Percentiles rank a stretch among this genome's conserved stretches.
These are phyloP conservation scores for Ophiocordyceps camponoti-leonardi DNA, from an alignment of 2,329 filamentous ascomycete genomes.

Conservation along the genomic window DNA sequence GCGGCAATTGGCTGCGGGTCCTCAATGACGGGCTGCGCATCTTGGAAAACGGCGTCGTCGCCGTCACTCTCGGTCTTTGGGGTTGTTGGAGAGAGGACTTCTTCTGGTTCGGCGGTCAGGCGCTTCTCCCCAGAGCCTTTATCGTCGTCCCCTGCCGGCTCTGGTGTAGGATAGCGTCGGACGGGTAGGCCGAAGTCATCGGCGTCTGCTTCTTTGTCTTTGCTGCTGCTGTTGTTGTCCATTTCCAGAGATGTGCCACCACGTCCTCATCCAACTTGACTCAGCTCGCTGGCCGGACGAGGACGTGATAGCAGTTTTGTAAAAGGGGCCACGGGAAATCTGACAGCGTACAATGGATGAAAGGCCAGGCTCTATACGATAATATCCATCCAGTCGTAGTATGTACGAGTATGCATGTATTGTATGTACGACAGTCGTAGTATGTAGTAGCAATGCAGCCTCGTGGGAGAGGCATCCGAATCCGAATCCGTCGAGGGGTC, in stretches of 20 bases:
- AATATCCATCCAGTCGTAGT: neutral
- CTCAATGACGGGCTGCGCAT: slow-evolving; percentile 14
- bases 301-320: slow-evolving; percentile 6
- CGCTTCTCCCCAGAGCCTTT: neutral
- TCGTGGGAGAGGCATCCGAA: neutral
- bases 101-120: neutral
- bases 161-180: slow-evolving; percentile 25
- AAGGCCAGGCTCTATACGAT: neutral
- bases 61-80: slow-evolving; percentile 13
- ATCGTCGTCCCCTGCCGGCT: slow-evolving; percentile 2
- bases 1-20: neutral
- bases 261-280: slow-evolving; percentile 11
- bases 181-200: slow-evolving; percentile 60
- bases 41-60: slow-evolving; percentile 19
- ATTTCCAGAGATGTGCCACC: slow-evolving; percentile 4
- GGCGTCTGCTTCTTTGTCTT: slow-evolving; percentile 24
- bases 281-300: slow-evolving; percentile 4
- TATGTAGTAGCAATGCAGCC: no score
- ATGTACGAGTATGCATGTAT: slow-evolving; percentile 2
- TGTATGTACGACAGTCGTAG: slow-evolving; percentile 3
- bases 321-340: neutral
- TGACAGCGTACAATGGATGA: neutral
- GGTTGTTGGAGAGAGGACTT: neutral
- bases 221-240: slow-evolving; percentile 5
- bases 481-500: neutral